These are phyloP conservation scores for Dothiorella sarmentorum DNA, from an alignment of 2,329 filamentous ascomycete species.

Conservation along the genomic window DNA sequence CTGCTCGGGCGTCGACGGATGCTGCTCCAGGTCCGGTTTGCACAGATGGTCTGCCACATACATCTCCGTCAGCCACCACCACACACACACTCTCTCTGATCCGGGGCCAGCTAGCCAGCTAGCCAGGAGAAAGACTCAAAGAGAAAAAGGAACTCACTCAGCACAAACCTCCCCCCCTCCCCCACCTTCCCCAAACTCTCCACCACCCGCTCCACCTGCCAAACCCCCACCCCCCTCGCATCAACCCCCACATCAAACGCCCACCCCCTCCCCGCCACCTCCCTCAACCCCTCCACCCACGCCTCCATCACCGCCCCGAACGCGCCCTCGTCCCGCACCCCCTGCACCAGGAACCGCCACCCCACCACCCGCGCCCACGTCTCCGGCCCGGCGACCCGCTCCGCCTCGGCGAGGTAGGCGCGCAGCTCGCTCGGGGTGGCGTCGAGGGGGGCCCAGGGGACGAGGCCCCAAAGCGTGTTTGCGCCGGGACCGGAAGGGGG, in stretches of 20 bases:
- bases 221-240: constrained; percentile 69
- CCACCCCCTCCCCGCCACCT: constrained; percentile 66
- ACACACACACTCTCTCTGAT: no score
- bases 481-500: constrained; percentile 52
- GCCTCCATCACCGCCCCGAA: constrained; percentile 42
- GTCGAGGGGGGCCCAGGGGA: constrained; percentile 84
- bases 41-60: constrained; percentile 70
- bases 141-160: constrained; percentile 56
- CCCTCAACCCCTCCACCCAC: constrained; percentile 61
- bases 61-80: not conserved
- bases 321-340: constrained; percentile 33
- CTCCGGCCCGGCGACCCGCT: constrained; percentile 57
- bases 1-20: constrained; percentile 28
- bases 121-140: not conserved
- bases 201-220: constrained; percentile 46
- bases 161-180: constrained; percentile 62
- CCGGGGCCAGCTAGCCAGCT: no score
- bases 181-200: constrained; percentile 45
- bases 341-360: constrained; percentile 77
- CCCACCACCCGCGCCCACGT: constrained; percentile 69
- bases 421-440: constrained; percentile 59
- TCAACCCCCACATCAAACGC: constrained; percentile 85
- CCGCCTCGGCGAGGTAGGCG: constrained; percentile 61
- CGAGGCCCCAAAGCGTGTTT: constrained; percentile 58
- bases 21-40: constrained; percentile 74